Conservation (phyloP, 768 basidiomycete species). For the Amanita brunnescens region DNA sequence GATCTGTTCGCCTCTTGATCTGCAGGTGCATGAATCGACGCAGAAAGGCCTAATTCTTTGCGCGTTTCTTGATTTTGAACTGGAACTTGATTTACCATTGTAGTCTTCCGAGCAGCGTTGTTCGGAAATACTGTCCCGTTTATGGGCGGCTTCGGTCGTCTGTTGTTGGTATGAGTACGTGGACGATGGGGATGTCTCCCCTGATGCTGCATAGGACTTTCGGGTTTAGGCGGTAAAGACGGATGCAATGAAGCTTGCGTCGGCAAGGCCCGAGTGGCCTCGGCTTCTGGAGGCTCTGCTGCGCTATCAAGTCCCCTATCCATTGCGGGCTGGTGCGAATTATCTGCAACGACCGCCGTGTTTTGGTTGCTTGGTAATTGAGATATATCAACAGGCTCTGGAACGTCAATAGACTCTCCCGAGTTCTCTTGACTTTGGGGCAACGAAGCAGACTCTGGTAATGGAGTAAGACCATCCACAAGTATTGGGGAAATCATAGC, state of each 20-base stretch:
- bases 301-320: neutral
- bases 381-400: neutral
- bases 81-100: neutral
- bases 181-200: slow-evolving; percentile 6
- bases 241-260: slow-evolving; percentile 12
- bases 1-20: slow-evolving; percentile 8
- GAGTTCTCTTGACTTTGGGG: neutral
- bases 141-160: slow-evolving; percentile 12
- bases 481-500: slow-evolving; percentile 61
- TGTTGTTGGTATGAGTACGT: slow-evolving; percentile 16
- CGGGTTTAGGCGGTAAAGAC: slow-evolving; percentile 13
- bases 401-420: neutral
- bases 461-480: slow-evolving; percentile 50
- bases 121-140: neutral
- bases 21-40: slow-evolving; percentile 12
- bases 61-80: neutral
- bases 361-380: neutral
- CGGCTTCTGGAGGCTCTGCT: neutral
- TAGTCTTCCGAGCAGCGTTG: neutral
- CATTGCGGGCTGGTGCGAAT: neutral
- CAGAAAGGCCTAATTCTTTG: slow-evolving; percentile 7
- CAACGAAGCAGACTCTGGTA: slow-evolving; percentile 27
- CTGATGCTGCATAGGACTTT: neutral
- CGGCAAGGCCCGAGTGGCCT: neutral
- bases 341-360: neutral